Percentiles rank a stretch among this genome's conserved stretches.
phyloP scores from a whole-genome alignment of 177 flowering plant genomes.

The Tripterygium wilfordii region DNA sequence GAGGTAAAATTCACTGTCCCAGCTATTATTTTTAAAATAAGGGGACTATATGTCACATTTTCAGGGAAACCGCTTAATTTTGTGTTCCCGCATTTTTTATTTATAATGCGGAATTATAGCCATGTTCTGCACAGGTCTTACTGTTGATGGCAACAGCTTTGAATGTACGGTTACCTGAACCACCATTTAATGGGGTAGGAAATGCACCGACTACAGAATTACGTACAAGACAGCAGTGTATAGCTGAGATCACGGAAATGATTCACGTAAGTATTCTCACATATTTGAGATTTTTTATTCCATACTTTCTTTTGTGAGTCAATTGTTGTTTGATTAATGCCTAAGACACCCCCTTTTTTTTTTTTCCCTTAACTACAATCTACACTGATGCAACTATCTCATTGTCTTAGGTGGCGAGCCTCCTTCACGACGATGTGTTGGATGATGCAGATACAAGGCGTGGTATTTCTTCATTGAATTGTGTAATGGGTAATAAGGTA shows the following conservation, averaged over 20 bases:
- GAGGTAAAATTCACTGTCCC: too few species aligned
- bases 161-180: conserved; percentile 35
- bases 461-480: conserved; percentile 88
- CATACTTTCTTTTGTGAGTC: neutral
- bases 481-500: conserved; percentile 96
- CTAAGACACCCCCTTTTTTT: neutral
- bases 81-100: neutral
- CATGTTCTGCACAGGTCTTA: conserved; percentile 55
- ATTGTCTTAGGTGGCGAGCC: conserved; percentile 81
- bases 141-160: conserved; percentile 91
- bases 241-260: conserved; percentile 99
- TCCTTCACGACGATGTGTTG: conserved; percentile 95
- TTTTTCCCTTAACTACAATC: neutral
- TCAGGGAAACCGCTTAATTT: too few species aligned
- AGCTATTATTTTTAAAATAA: too few species aligned
- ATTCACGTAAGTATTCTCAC: conserved; percentile 69
- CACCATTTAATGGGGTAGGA: conserved; percentile 21
- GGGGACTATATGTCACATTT: too few species aligned
- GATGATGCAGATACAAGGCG: conserved; percentile 98
- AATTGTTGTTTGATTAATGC: neutral
- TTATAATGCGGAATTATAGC: neutral
- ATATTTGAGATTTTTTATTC: neutral
- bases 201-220: conserved; percentile 41
- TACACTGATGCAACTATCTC: conserved; percentile 5
- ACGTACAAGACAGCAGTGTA: conserved; percentile 68